These are phyloP conservation scores for Trametes versicolor DNA, from an alignment of 1,284 basidiomycete species.

Conservation along the genomic window DNA sequence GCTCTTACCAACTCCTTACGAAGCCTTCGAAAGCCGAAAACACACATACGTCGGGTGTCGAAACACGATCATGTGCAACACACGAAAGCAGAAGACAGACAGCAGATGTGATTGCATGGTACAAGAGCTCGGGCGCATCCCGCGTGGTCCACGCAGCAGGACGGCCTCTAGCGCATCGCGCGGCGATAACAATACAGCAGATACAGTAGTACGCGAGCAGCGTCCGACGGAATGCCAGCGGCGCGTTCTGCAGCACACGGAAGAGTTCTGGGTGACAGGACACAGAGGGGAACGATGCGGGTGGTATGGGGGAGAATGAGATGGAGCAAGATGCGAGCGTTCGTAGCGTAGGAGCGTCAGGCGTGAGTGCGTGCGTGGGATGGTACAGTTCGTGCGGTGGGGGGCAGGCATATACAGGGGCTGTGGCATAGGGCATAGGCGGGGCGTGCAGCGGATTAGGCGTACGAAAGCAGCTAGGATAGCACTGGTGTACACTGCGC, in stretches of 20 bases:
- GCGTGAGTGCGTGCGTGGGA: conserved; percentile 8
- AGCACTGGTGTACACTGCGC: conserved; percentile 38
- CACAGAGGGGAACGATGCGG: too few relatives aligned
- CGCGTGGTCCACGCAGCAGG: conserved; percentile 24
- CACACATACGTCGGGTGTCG: background rate
- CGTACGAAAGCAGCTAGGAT: conserved; percentile 35
- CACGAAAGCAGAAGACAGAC: background rate
- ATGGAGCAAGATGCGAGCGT: conserved; percentile 11
- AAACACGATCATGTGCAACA: conserved; percentile 14
- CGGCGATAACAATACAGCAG: conserved; percentile 27
- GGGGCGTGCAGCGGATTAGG: conserved; percentile 31
- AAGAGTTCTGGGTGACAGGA: too few relatives aligned
- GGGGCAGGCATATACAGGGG: conserved; percentile 27
- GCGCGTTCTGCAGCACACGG: conserved; percentile 15
- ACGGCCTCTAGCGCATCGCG: conserved; percentile 25
- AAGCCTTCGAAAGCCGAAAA: too few relatives aligned
- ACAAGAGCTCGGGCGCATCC: conserved; percentile 24
- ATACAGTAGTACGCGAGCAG: conserved; percentile 29
- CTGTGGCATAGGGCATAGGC: conserved; percentile 27
- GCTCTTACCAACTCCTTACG: too few relatives aligned
- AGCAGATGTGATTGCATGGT: conserved; percentile 23
- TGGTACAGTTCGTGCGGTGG: conserved; percentile 16
- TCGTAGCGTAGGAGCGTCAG: conserved; percentile 1
- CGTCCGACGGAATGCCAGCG: conserved; percentile 2
- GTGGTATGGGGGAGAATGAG: background rate